Evolutionary conservation across 345 rosid genomes (phyloP), one percentile per base, ranked within the genome.

Genomic region (Alliaria petiolata): DNA sequence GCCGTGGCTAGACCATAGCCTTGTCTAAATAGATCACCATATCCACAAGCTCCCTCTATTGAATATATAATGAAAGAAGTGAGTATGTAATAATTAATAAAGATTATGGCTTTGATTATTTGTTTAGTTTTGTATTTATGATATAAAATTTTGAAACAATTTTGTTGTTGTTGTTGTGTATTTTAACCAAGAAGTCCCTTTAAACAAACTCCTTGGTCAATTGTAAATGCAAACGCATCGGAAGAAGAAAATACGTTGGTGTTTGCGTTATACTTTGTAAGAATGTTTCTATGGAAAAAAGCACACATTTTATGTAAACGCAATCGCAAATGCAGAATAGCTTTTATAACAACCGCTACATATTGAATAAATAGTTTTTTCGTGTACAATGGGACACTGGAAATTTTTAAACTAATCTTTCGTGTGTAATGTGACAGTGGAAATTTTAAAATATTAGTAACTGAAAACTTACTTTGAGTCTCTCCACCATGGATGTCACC

Each of bases 11-110:
- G 65, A 30, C 89, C 89, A 34, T 77, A 85, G 4, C 83, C 89
- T 53, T 85, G 89, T 67, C 39, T 72, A 51, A 43, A 51, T 3
- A 85, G 78, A 63, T 81, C 60, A 6, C 86, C 82, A 44, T 83
- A 85, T 43, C 89, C 89, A 17, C 89, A 85, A 38, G 86, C 89
- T 19, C 89, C 89, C 19, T 79, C 89, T 85, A 30, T 52, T 34
- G 5, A 45, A 44, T 43, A 5, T 33, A 35, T 2, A 33, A 25
- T n/a, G 8, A 19, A 22, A 2, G 13, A 17, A 13, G 33, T 60
- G 19, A 60, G 67, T 31, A 19, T 12, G 13, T 49, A 17, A 50
- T 49, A 15, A 59, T n/a, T 22, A 22, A 15, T 20, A 10, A 57
- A 57, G 6, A 11, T 11, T 35, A 57, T 15, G 13, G 16, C 33